Percentiles rank a stretch among this genome's conserved stretches.
Conservation (phyloP, 139 green algal species). For the Chlamydomonas applanata region DNA sequence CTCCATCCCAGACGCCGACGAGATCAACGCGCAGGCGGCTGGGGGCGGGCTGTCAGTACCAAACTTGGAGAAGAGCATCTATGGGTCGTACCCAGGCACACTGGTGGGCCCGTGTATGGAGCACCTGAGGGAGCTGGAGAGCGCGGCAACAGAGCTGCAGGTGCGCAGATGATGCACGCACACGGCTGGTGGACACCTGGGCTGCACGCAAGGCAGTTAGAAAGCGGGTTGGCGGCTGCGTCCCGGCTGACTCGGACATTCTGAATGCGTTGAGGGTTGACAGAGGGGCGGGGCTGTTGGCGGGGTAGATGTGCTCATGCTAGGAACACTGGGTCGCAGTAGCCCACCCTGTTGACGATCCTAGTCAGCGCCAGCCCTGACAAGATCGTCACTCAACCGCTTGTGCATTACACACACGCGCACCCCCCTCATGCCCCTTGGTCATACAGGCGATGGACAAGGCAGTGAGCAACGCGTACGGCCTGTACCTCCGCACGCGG, state of each 20-base stretch:
- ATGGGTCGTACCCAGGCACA: conserved; percentile 65
- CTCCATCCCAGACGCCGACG: conserved; percentile 15
- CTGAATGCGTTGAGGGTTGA: conserved; percentile 10
- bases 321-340: too few relatives aligned
- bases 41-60: background rate
- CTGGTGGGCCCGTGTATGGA: conserved; percentile 69
- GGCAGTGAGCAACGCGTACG: conserved; percentile 73
- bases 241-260: background rate
- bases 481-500: conserved; percentile 88
- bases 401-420: too few relatives aligned
- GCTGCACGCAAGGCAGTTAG: too few relatives aligned
- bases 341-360: too few relatives aligned
- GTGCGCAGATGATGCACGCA: conserved; percentile 4
- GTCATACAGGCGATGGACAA: conserved; percentile 28
- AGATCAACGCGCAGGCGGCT: background rate
- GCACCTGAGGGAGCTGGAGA: conserved; percentile 50
- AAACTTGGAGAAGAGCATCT: conserved; percentile 31
- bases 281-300: too few relatives aligned
- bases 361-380: too few relatives aligned
- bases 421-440: too few relatives aligned
- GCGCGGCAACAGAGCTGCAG: conserved; percentile 44
- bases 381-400: too few relatives aligned
- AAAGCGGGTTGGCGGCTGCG: too few relatives aligned
- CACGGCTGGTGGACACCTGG: too few relatives aligned
- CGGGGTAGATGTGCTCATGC: too few relatives aligned